These are phyloP conservation scores for Aspergillus costaricaensis DNA, from an alignment of 2,329 filamentous ascomycete genomes.

Conservation along the genomic window DNA sequence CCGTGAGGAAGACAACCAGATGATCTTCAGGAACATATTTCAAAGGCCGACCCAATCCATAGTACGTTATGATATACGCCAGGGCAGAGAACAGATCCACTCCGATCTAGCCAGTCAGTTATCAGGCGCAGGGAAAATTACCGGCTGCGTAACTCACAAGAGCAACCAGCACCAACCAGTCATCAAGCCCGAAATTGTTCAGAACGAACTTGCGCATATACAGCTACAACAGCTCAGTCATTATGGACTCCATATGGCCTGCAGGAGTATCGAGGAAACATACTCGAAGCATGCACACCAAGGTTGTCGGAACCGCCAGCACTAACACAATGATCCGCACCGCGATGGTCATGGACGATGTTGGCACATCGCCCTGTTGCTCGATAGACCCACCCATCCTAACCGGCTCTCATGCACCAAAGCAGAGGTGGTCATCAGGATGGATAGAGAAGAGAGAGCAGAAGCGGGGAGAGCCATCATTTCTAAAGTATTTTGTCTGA, in stretches of 20 bases:
- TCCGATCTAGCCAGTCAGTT: slow-evolving; percentile 3
- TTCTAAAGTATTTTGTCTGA: not conserved
- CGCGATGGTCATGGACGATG: slow-evolving; percentile 1
- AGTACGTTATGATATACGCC: slow-evolving; percentile 14
- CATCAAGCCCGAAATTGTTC: slow-evolving; percentile 18
- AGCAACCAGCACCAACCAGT: slow-evolving; percentile 18
- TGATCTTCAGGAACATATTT: slow-evolving; percentile 10
- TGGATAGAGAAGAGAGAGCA: not conserved
- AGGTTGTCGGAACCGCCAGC: slow-evolving; percentile 4
- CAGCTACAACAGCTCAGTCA: slow-evolving; percentile 11
- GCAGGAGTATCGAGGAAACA: not conserved
- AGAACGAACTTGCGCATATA: slow-evolving; percentile 20
- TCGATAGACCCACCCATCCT: not conserved
- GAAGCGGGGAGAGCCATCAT: not conserved
- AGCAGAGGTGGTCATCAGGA: not conserved
- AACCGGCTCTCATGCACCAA: not conserved
- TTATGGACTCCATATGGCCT: not conserved
- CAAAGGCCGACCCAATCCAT: slow-evolving; percentile 9
- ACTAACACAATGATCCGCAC: slow-evolving; percentile 6
- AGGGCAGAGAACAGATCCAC: slow-evolving; percentile 19
- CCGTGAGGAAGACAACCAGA: slow-evolving; percentile 14
- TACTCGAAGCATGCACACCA: slow-evolving; percentile 5
- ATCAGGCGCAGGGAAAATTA: not conserved
- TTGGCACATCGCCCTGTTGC: not conserved
- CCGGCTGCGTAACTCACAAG: slow-evolving; percentile 7